Evolutionary conservation across 345 rosid genomes (phyloP), one percentile per base, ranked within the genome.

Genomic region (Acer saccharum): DNA sequence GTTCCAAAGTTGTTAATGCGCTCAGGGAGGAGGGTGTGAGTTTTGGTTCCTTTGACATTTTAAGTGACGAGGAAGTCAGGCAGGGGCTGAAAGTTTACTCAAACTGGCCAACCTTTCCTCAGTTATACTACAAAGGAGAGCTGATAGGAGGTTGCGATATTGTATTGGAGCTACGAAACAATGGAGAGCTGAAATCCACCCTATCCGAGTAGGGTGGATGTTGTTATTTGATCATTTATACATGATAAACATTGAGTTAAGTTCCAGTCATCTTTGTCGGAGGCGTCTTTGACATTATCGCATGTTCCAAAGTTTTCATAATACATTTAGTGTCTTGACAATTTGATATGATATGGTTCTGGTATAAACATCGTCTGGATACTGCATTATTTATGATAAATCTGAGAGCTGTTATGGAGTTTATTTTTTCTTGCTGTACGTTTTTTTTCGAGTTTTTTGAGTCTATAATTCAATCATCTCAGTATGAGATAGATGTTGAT

Each of bases 41-140:
- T 80, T 97, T 93, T n/a, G 93, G 93, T 18, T 88, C 93, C 32
- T 97, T 97, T 4, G 98, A 97, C 78, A 91, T 94, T 63, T 82
- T 94, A 75, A 77, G 76, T 0, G 93, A 97, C 21, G 99, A 94
- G 76, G 98, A 94, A 87, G 97, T 93, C 39, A 90, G 99, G 83
- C 99, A 91, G 81, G 98, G 97, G 73, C 85, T 97, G 25, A 97
- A 97, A 84, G 77, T 71, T 57, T 91, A 85, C 88, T 94, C 98
- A 18, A 94, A 91, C 81, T 97, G 99, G 99, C 98, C 99, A 7
- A 97, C 99, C 52, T 94, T 88, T 79, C 98, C 98, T 20, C 99
- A 97, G 84, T 90, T 97, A 61, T 97, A 93, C 81, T 89, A 87
- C 86, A 94, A 91, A 82, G 99, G 98, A n/a, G 98, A 97, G 86